Conservation (phyloP, 306 rosid genomes). For the Trifolium pratense region DNA sequence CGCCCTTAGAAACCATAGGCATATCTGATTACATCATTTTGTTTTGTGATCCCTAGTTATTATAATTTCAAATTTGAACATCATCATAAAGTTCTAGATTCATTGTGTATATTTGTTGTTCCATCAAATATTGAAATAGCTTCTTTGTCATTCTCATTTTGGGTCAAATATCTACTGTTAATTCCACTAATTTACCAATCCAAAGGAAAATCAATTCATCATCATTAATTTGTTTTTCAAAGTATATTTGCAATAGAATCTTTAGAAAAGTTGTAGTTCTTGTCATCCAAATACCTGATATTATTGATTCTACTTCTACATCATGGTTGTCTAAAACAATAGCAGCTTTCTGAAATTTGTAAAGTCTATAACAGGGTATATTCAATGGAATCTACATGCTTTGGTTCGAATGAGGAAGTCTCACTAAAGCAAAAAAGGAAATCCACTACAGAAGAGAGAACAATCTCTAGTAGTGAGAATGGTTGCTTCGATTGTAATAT, state of each 20-base stretch:
- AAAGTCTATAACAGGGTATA: constrained; percentile 42
- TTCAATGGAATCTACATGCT: constrained; percentile 55
- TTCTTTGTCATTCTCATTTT: background rate
- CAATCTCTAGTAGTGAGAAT: constrained; percentile 45
- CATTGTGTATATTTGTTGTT: background rate
- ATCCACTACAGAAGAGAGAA: constrained; percentile 47
- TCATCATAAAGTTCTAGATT: constrained; percentile 9
- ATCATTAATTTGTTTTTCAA: background rate
- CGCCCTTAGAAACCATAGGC: background rate
- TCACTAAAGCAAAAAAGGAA: constrained; percentile 58
- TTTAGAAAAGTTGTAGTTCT: background rate
- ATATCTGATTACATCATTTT: background rate
- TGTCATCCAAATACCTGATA: constrained; percentile 11
- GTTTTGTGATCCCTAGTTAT: constrained; percentile 18
- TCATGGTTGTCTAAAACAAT: background rate
- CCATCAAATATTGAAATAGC: background rate
- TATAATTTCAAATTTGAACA: constrained; percentile 5
- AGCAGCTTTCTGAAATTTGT: constrained; percentile 25
- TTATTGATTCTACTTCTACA: constrained; percentile 15
- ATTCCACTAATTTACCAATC: background rate
- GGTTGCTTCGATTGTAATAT: constrained; percentile 90
- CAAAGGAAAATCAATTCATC: background rate
- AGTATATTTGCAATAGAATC: background rate
- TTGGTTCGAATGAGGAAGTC: constrained; percentile 52
- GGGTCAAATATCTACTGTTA: constrained; percentile 7